Conservation (phyloP, 768 basidiomycete species). For the Pulveroboletus sp. region DNA sequence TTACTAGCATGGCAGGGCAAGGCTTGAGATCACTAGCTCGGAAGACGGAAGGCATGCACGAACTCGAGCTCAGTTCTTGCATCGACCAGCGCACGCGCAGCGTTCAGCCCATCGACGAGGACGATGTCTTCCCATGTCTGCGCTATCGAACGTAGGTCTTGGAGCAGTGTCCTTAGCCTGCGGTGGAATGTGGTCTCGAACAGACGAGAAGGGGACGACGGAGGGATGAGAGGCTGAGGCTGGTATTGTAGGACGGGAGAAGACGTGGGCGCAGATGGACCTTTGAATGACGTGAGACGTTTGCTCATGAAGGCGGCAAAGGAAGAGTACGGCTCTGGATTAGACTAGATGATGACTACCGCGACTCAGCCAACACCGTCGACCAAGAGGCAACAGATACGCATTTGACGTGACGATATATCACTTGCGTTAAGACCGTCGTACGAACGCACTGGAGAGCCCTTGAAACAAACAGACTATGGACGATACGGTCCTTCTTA, state of each 20-base stretch:
- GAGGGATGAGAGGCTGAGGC: conserved; percentile 32
- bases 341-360: conserved; percentile 17
- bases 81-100: conserved; percentile 68
- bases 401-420: background rate
- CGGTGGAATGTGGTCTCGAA: conserved; percentile 79
- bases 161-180: conserved; percentile 61
- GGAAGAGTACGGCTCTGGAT: conserved; percentile 1
- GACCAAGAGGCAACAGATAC: background rate
- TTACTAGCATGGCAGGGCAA: conserved; percentile 43
- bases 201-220: conserved; percentile 38
- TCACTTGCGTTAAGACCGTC: background rate
- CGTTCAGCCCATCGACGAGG: conserved; percentile 71
- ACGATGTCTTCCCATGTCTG: conserved; percentile 84
- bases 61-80: conserved; percentile 83
- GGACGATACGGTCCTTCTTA: conserved; percentile 27
- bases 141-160: conserved; percentile 58
- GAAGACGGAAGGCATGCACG: conserved; percentile 24
- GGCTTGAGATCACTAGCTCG: background rate
- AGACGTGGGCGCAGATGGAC: conserved; percentile 70
- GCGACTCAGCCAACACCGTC: too few species aligned
- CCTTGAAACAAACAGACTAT: background rate
- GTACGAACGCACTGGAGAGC: too few species aligned
- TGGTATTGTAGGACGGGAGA: conserved; percentile 51
- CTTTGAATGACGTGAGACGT: conserved; percentile 72
- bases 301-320: conserved; percentile 34